A percentile compares a stretch with the other conserved stretches of the same genome.
phyloP scores from a whole-genome alignment of 768 basidiomycete genomes.

The Kwoniella europaea region DNA sequence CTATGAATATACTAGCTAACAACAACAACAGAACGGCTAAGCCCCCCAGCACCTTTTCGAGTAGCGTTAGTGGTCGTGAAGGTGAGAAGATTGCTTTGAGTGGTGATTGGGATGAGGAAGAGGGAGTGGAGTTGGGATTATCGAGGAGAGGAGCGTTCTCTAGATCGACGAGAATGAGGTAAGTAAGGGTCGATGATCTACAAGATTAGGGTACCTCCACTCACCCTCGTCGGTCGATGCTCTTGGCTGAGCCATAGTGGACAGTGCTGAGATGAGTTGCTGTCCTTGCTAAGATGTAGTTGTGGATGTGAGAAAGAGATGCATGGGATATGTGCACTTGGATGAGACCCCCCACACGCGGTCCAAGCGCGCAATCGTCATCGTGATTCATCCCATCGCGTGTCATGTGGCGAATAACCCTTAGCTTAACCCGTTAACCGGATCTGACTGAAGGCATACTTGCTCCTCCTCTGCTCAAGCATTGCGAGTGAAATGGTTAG shows the following conservation, averaged over 20 bases:
- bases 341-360: not conserved
- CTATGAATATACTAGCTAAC: slow-evolving; percentile 84
- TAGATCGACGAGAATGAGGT: slow-evolving; percentile 10
- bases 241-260: slow-evolving; percentile 50
- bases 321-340: not conserved
- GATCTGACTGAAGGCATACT: not conserved
- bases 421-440: too few species aligned
- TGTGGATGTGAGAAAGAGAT: not conserved
- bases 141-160: slow-evolving; percentile 57
- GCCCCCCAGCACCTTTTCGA: slow-evolving; percentile 80
- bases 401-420: not conserved
- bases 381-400: not conserved
- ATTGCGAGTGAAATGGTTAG: too few species aligned
- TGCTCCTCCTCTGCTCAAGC: too few species aligned
- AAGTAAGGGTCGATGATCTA: too few species aligned
- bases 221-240: slow-evolving; percentile 56
- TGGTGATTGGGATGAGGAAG: slow-evolving; percentile 24
- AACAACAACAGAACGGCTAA: slow-evolving; percentile 77
- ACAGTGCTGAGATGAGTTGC: not conserved
- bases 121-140: slow-evolving; percentile 12
- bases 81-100: slow-evolving; percentile 16
- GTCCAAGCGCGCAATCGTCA: not conserved
- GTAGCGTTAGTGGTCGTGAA: slow-evolving; percentile 67
- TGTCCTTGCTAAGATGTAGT: too few species aligned
- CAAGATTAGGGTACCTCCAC: slow-evolving; percentile 20